Evolutionary conservation across 2,329 filamentous ascomycete species (phyloP), one percentile per base, ranked within the genome.

Genomic region (Talaromyces marneffei): DNA sequence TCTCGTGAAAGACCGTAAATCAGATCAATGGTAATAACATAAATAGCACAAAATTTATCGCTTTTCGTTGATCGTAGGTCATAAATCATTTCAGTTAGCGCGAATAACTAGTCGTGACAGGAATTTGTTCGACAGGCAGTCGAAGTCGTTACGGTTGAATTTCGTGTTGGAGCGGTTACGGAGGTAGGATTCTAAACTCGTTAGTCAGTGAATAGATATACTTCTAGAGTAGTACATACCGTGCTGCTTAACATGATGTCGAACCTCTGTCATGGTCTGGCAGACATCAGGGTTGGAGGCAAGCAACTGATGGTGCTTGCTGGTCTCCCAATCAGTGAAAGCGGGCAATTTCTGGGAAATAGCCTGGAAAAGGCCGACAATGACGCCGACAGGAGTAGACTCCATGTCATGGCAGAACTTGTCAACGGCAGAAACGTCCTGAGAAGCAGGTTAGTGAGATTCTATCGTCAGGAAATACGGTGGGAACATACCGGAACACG

Each of bases 351-450:
- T 97, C 78, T 96, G 93, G 1, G 92, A 97, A 73, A 97, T 97
- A 76, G 93, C 93, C 69, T 96, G 92, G 86, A 97, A 97, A 31
- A 97, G 85, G 50, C 93, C 93, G 66, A 96, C 92, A 70, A 97
- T 96, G 69, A 97, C 93, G 69, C 93, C 93, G 44, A 97, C 92
- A 0, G 93, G 93, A 7, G 90, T 96, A 9, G 89, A 90, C 80
- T 97, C 93, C 93, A 97, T 97, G 72, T 97, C 93, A 62, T 82
- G 85, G 81, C 92, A 97, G 82, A 97, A 97, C 79, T 96, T 96
- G 72, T 93, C 87, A 65, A 96, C 92, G 4, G 89, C 89, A 55
- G 84, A 82, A 59, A 89, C 84, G 74, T 97, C 92, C 75, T 77
- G 35, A 3, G 46, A 44, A 27, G 7, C 52, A 55, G 8, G 35